phyloP scores from a whole-genome alignment of 345 rosid species.

The Acer saccharum region DNA sequence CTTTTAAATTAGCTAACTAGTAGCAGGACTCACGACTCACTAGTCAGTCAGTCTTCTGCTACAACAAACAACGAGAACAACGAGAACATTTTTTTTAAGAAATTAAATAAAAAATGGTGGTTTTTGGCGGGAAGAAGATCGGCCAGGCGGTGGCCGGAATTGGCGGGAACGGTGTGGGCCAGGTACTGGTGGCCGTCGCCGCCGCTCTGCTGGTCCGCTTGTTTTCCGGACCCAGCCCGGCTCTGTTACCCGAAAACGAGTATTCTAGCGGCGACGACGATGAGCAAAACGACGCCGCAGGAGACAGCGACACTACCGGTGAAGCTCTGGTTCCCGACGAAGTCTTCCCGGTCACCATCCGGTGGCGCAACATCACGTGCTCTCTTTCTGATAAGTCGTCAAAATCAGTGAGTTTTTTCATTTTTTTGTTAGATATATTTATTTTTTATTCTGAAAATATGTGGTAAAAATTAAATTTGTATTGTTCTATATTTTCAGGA shows the following conservation, averaged over 20 bases:
- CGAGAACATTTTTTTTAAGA: not conserved
- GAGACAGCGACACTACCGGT: constrained; percentile 12
- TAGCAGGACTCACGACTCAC: not conserved
- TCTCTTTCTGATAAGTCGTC: constrained; percentile 77
- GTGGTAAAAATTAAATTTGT: not conserved
- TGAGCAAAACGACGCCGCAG: constrained; percentile 6
- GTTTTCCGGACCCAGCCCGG: constrained; percentile 82
- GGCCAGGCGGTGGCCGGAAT: constrained; percentile 54
- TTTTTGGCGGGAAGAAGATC: constrained; percentile 72
- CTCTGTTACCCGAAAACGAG: constrained; percentile 55
- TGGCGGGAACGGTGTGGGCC: constrained; percentile 76
- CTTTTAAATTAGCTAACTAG: not conserved
- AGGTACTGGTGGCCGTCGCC: constrained; percentile 68
- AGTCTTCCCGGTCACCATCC: constrained; percentile 72
- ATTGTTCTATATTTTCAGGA: not conserved
- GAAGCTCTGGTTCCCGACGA: constrained; percentile 44
- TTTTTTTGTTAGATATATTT: not conserved
- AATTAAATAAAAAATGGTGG: constrained; percentile 37
- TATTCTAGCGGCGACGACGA: constrained; percentile 25
- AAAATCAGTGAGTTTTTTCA: constrained; percentile 56
- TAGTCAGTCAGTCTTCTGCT: not conserved
- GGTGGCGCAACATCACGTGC: constrained; percentile 85
- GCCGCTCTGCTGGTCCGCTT: constrained; percentile 76
- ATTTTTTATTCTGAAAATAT: constrained; percentile 5
- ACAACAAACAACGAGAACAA: not conserved